phyloP scores from a whole-genome alignment of 257 asterid genomes.

The Solanum virginianum region DNA sequence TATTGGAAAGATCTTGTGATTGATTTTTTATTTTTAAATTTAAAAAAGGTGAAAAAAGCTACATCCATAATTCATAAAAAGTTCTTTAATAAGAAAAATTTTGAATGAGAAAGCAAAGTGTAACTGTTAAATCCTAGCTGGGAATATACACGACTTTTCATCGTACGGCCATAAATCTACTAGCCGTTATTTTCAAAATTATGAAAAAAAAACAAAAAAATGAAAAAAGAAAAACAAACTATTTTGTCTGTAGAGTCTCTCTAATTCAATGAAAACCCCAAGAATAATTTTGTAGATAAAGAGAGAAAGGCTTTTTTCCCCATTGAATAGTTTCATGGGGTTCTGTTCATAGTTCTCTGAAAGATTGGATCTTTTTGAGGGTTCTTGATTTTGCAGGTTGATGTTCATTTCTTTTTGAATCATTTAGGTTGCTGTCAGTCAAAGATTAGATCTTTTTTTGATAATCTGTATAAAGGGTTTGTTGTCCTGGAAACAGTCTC shows the following conservation, averaged over 20 bases:
- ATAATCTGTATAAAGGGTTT: not conserved
- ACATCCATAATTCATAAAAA: not conserved
- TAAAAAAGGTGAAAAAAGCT: not conserved
- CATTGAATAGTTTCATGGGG: conserved; percentile 12
- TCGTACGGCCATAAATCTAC: conserved; percentile 24
- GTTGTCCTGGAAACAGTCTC: not conserved
- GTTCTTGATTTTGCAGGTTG: not conserved
- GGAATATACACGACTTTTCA: conserved; percentile 21
- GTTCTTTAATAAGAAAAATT: not conserved
- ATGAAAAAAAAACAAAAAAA: not conserved
- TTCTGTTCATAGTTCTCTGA: not conserved
- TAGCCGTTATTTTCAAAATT: conserved; percentile 74
- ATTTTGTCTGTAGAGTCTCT: not conserved
- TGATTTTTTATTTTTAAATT: not conserved
- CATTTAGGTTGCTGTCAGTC: not conserved
- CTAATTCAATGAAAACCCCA: not conserved
- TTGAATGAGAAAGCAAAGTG: not conserved
- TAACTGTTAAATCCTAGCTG: conserved; percentile 13
- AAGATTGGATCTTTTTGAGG: not conserved
- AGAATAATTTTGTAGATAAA: not conserved
- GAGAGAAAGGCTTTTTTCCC: not conserved
- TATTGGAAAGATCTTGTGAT: not conserved
- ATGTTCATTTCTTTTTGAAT: not conserved
- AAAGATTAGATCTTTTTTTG: not conserved
- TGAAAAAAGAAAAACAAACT: not conserved